Conservation (phyloP, 139 green algal genomes). For the Chlamydomonas schloesseri region DNA sequence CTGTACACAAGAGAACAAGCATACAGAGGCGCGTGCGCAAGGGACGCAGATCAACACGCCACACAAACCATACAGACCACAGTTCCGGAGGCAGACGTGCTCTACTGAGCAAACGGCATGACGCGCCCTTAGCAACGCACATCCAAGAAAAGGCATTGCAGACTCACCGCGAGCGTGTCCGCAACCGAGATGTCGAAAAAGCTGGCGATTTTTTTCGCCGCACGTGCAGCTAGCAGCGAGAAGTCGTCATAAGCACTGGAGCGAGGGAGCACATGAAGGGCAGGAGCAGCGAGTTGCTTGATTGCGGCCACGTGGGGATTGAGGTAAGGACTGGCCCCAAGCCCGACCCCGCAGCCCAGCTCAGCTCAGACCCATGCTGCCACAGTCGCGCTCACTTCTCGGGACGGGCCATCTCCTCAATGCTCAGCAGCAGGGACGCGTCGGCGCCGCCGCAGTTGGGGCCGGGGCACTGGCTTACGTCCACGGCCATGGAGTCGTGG, state of each 20-base stretch:
- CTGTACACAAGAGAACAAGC: background rate
- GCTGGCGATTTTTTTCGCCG: background rate
- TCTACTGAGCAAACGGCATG: too few relatives aligned
- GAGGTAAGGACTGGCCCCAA: too few relatives aligned
- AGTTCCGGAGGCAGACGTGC: too few relatives aligned
- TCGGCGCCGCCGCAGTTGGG: background rate
- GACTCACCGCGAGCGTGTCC: slow-evolving; percentile 16
- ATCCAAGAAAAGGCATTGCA: too few relatives aligned
- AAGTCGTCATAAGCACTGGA: background rate
- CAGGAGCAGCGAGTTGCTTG: too few relatives aligned
- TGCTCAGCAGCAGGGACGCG: background rate
- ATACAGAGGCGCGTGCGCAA: too few relatives aligned
- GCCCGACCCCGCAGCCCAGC: too few relatives aligned
- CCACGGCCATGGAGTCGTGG: slow-evolving; percentile 33
- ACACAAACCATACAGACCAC: too few relatives aligned
- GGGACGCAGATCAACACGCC: too few relatives aligned
- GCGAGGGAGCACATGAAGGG: background rate
- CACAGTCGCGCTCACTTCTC: background rate
- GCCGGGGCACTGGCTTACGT: background rate
- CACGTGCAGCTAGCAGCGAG: background rate
- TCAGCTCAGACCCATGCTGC: too few relatives aligned
- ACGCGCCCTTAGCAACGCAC: too few relatives aligned
- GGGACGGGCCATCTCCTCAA: background rate
- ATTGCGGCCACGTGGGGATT: too few relatives aligned
- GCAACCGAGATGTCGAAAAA: slow-evolving; percentile 10